Evolutionary conservation across 805 yeast species (phyloP).

Genomic region (Metschnikowia shivogae): DNA sequence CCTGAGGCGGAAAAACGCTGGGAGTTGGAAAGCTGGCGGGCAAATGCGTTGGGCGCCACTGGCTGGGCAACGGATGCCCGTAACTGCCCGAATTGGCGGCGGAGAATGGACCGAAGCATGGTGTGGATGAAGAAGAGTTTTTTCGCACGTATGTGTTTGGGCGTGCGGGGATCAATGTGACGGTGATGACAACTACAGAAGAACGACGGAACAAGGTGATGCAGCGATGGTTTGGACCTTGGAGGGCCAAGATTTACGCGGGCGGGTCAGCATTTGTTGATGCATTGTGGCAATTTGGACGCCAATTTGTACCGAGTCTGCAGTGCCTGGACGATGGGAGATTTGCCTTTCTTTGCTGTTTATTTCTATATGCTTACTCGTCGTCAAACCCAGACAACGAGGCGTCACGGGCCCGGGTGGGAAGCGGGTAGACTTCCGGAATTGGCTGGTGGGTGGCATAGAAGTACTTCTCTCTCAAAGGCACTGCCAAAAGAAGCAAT

Average conservation of each 20-base stretch:
- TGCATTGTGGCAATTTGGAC: too few species aligned
- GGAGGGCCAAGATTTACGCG: too few species aligned
- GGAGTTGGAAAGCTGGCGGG: not conserved
- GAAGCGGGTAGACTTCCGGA: constrained; percentile 59
- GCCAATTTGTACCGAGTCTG: too few species aligned
- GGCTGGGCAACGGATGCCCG: not conserved
- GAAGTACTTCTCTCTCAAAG: constrained; percentile 64
- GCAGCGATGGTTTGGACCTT: too few species aligned
- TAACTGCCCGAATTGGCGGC: constrained; percentile 1
- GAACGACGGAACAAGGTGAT: too few species aligned
- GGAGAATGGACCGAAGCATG: constrained; percentile 5
- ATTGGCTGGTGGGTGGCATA: constrained; percentile 63
- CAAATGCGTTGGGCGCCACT: not conserved
- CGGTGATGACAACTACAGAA: not conserved
- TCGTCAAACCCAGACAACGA: constrained; percentile 55
- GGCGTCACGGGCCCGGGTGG: constrained; percentile 49
- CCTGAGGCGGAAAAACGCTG: constrained; percentile 1
- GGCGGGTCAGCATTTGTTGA: too few species aligned
- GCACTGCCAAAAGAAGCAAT: constrained; percentile 55
- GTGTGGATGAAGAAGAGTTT: constrained; percentile 1
- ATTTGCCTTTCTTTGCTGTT: not conserved
- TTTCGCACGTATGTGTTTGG: not conserved
- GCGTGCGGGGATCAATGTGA: not conserved
- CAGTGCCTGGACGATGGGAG: too few species aligned
- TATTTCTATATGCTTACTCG: constrained; percentile 8